phyloP scores from a whole-genome alignment of 2,329 filamentous ascomycete genomes.

The Aureobasidium mangrovei region DNA sequence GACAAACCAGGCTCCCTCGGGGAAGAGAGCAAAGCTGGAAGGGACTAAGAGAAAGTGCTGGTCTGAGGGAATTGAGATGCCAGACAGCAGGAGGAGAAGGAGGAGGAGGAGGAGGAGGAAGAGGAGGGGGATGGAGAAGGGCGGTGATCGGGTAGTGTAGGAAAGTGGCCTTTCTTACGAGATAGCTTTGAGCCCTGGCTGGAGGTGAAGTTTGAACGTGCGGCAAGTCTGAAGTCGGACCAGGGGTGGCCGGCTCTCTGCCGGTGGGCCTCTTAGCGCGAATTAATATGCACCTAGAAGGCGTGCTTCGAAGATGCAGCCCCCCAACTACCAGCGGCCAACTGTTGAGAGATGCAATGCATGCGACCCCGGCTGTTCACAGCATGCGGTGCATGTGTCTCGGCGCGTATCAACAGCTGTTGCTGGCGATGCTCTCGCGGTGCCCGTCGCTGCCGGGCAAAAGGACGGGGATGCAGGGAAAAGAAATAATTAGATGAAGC shows the following conservation, averaged over 20 bases:
- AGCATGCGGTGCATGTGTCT: constrained; percentile 2
- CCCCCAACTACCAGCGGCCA: neutral
- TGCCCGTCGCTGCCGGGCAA: neutral
- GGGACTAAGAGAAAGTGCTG: neutral
- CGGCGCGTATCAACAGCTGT: neutral
- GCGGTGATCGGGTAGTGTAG: constrained; percentile 11
- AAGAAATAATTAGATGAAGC: constrained; percentile 12
- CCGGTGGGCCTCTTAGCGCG: constrained; percentile 8
- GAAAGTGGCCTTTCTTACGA: constrained; percentile 15
- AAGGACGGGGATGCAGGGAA: constrained; percentile 1
- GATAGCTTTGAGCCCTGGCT: constrained; percentile 11
- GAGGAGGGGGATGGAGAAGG: neutral
- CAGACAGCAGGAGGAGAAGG: constrained; percentile 8
- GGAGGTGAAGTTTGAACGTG: constrained; percentile 10
- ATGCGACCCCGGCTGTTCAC: neutral
- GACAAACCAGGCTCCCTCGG: constrained; percentile 8
- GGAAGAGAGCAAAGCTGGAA: constrained; percentile 8
- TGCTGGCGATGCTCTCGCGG: neutral
- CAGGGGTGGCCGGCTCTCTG: constrained; percentile 5
- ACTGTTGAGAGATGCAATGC: constrained; percentile 4
- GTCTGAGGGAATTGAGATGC: constrained; percentile 11
- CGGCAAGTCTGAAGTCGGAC: constrained; percentile 12
- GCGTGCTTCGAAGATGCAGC: constrained; percentile 3
- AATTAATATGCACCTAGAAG: constrained; percentile 10
- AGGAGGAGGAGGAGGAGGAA: constrained; percentile 1